Base-by-base conservation (phyloP, 2,329 filamentous ascomycete genomes). In the Lasiodiplodia sp. region DNA sequence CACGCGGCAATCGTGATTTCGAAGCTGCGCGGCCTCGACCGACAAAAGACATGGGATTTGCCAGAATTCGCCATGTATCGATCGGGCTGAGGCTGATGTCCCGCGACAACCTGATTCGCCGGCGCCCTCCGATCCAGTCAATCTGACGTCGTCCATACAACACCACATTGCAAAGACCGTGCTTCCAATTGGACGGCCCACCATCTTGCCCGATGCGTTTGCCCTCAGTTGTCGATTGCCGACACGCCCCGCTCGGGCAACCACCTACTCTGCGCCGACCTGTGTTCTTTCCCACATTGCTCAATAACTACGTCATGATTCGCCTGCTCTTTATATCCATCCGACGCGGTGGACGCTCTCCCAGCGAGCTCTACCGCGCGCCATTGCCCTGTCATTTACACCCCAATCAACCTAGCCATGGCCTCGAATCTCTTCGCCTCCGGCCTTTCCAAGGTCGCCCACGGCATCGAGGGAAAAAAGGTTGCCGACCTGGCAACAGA, bases 401-500 rank as follows among this genome's bases (percentile, higher is more conserved):
- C 49, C 66, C 57, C 40, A 25, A 23, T 25, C 34, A 31, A 31
- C 11, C 12, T 11, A 38, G 52, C 23, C 38, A 78, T 79, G 77
- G 78, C 77, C 51, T 77, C 77, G 3, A 66, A 72, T 65, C 75
- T 79, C 16, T 71, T 79, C 40, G 66, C 75, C 7, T 72, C 71
- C 40, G 71, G 74, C 5, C 62, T 75, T 25, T 73, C 77, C 23
- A 79, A 75, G 25, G 75, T 79, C 67, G 65, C 72, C 21, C 74
- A 79, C 44, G 77, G 73, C 31, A 68, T 73, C 49, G 70, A 74
- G 63, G 70, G 75, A 71, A 82, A 83, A 71, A 93, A 94, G 83
- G 75, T 87, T 31, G 83, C 84, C 18, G 89, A 94, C 73, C 82
- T 94, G 58, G 78, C 83, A 31, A 79, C 80, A 51, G 82, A 89